Evolutionary conservation across 805 yeast species (phyloP).

Genomic region (Komagataella pastoris): DNA sequence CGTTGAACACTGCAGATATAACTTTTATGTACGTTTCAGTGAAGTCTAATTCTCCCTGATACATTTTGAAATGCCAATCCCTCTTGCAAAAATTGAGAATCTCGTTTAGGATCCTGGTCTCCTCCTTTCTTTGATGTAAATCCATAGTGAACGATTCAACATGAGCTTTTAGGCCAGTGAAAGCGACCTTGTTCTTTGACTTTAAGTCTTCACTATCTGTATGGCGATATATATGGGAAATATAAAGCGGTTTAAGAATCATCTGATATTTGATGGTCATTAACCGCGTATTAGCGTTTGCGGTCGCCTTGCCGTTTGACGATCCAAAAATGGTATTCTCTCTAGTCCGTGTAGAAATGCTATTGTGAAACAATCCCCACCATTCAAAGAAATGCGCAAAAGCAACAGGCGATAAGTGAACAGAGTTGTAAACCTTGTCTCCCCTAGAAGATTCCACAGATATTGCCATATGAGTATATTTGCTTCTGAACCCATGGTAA

Average conservation of each 20-base stretch:
- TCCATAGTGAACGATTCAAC: conserved; percentile 48
- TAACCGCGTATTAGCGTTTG: conserved; percentile 47
- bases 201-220: conserved; percentile 17
- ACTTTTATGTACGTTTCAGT: conserved; percentile 46
- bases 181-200: conserved; percentile 32
- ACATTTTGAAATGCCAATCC: conserved; percentile 31
- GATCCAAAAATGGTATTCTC: neutral
- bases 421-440: conserved; percentile 40
- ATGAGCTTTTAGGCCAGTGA: conserved; percentile 61
- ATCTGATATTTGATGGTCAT: conserved; percentile 73
- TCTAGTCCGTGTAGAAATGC: conserved; percentile 66
- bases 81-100: conserved; percentile 32
- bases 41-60: conserved; percentile 49
- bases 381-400: conserved; percentile 62
- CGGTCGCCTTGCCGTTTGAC: conserved; percentile 42
- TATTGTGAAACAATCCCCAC: conserved; percentile 82
- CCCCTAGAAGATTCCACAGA: conserved; percentile 17
- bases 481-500: conserved; percentile 66
- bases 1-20: conserved; percentile 27
- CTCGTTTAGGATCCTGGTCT: conserved; percentile 27
- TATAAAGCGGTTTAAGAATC: conserved; percentile 56
- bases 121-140: conserved; percentile 48
- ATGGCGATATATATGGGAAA: conserved; percentile 60
- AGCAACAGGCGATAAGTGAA: conserved; percentile 63
- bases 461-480: conserved; percentile 64